Conservation (phyloP, 2,329 filamentous ascomycete species). For the Curvularia spicifera region DNA sequence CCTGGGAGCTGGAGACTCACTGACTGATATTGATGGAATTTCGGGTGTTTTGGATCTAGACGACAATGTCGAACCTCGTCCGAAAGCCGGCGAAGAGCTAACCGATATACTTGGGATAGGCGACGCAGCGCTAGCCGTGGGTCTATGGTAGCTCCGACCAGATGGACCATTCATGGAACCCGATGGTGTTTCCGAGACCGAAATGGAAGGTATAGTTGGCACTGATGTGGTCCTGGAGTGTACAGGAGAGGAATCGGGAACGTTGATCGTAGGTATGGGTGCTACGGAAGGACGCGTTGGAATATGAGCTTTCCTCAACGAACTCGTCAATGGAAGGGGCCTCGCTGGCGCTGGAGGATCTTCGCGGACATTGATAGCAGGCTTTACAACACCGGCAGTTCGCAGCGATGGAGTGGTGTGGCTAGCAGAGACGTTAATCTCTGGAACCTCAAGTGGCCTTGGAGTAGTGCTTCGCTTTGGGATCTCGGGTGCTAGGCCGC, state of each 20-base stretch:
- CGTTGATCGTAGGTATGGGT: constrained; percentile 56
- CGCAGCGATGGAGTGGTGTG: constrained; percentile 28
- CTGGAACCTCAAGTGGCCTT: constrained; percentile 35
- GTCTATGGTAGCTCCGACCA: constrained; percentile 23
- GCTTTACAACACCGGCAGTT: constrained; percentile 27
- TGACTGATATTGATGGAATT: constrained; percentile 42
- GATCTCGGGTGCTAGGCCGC: constrained; percentile 55
- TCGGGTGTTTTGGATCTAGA: constrained; percentile 28
- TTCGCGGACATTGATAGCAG: constrained; percentile 37
- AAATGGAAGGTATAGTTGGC: constrained; percentile 25
- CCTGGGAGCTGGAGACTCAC: constrained; percentile 14
- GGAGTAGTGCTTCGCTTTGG: constrained; percentile 25
- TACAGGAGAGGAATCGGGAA: constrained; percentile 52
- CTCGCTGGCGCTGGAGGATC: constrained; percentile 37
- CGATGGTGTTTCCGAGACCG: constrained; percentile 34
- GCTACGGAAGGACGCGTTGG: constrained; percentile 28
- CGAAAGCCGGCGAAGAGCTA: constrained; percentile 22
- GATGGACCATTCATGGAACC: constrained; percentile 29
- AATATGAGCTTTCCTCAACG: constrained; percentile 40
- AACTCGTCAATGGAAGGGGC: constrained; percentile 33
- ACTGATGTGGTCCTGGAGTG: constrained; percentile 36
- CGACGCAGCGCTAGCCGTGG: constrained; percentile 27
- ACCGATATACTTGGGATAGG: constrained; percentile 37
- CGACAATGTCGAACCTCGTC: constrained; percentile 15
- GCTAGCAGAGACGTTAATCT: constrained; percentile 37